These are phyloP conservation scores for Leccinum subrobustum DNA, from an alignment of 1,284 basidiomycete genomes.

Conservation along the genomic window DNA sequence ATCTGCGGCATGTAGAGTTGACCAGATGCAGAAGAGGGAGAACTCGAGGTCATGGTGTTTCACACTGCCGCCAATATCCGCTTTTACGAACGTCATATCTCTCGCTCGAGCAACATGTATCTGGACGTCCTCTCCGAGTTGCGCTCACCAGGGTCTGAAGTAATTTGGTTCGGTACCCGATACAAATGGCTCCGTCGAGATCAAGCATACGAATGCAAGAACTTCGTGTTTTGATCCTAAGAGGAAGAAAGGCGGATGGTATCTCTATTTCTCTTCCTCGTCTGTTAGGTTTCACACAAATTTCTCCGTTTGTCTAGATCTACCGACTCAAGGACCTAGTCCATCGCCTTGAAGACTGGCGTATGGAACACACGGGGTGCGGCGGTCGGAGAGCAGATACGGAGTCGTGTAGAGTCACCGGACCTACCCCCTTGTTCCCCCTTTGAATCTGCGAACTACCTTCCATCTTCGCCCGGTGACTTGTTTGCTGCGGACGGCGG, in stretches of 20 bases:
- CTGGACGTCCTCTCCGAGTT: conserved; percentile 18
- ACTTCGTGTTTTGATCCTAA: conserved; percentile 6
- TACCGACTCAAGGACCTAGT: conserved; percentile 12
- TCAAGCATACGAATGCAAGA: conserved; percentile 11
- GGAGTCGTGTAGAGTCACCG: no score
- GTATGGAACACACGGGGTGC: conserved; percentile 12
- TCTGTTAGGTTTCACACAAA: neutral
- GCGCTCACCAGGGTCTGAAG: conserved; percentile 27
- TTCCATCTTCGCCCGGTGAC: no score
- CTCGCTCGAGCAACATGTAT: conserved; percentile 49
- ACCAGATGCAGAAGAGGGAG: conserved; percentile 37
- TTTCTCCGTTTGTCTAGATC: conserved; percentile 3
- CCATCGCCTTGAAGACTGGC: conserved; percentile 10
- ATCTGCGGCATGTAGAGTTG: conserved; percentile 62
- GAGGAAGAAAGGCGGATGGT: conserved; percentile 1
- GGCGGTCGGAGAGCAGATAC: neutral
- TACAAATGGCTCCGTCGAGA: conserved; percentile 20
- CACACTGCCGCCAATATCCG: conserved; percentile 75
- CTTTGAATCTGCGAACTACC: no score
- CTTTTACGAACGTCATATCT: conserved; percentile 62
- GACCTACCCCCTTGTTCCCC: no score
- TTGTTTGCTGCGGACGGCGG: no score
- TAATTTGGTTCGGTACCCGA: conserved; percentile 19
- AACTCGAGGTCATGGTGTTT: conserved; percentile 54
- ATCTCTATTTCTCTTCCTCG: neutral